These are phyloP conservation scores for Erigeron canadensis DNA, from an alignment of 129 eudicot genomes.

Conservation along the genomic window DNA sequence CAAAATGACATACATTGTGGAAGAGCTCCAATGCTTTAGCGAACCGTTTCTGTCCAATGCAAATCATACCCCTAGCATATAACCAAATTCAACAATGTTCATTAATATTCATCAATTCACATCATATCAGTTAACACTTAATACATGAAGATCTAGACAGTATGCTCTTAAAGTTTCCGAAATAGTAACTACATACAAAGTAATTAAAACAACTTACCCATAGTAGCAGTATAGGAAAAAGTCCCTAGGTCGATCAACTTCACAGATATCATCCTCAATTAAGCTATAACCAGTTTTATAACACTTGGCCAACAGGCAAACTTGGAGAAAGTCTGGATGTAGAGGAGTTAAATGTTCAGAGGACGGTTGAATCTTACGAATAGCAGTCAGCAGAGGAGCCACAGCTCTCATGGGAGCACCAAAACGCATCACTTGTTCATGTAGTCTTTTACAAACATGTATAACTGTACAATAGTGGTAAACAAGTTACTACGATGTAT, in stretches of 20 bases:
- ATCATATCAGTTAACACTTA: not conserved
- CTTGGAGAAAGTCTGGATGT: slow-evolving; percentile 81
- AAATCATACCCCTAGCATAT: slow-evolving; percentile 77
- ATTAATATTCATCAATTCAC: not conserved
- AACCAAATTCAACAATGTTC: slow-evolving; percentile 23
- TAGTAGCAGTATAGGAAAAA: slow-evolving; percentile 86
- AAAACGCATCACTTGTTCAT: slow-evolving; percentile 61
- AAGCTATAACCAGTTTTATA: slow-evolving; percentile 68
- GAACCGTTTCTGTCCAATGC: slow-evolving; percentile 83
- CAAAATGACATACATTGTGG: slow-evolving; percentile 64
- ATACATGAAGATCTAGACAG: not conserved
- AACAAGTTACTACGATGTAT: slow-evolving; percentile 1
- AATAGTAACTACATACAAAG: not conserved
- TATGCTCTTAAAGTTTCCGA: slow-evolving; percentile 4
- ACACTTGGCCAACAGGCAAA: slow-evolving; percentile 79
- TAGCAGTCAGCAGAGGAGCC: slow-evolving; percentile 70
- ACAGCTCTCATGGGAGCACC: slow-evolving; percentile 82
- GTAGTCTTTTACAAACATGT: slow-evolving; percentile 68
- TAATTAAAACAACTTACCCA: slow-evolving; percentile 61
- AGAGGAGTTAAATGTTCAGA: slow-evolving; percentile 77
- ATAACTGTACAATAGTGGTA: slow-evolving; percentile 60
- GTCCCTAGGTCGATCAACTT: slow-evolving; percentile 92
- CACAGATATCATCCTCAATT: slow-evolving; percentile 76
- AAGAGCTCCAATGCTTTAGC: slow-evolving; percentile 90
- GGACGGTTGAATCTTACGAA: slow-evolving; percentile 66